phyloP scores from a whole-genome alignment of 2,329 filamentous ascomycete species.

The Periconia sp. region DNA sequence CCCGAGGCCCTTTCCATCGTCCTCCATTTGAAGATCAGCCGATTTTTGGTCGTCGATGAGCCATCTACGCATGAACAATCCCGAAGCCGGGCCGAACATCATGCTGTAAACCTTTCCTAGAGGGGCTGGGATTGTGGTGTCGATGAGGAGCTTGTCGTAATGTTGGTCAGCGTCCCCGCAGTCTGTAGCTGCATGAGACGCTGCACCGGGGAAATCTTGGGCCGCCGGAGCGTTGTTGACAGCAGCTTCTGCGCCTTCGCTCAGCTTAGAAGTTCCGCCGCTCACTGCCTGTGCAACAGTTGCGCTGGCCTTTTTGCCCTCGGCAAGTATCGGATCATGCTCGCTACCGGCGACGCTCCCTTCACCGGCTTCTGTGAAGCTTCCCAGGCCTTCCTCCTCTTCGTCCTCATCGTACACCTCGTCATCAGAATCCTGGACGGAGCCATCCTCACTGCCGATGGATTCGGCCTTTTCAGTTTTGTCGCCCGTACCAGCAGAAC shows the following conservation, averaged over 20 bases:
- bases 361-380: slow-evolving; percentile 62
- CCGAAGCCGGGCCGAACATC: slow-evolving; percentile 82
- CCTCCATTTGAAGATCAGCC: slow-evolving; percentile 81
- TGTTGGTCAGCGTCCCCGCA: slow-evolving; percentile 80
- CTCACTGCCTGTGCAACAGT: slow-evolving; percentile 47
- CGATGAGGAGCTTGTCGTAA: slow-evolving; percentile 83
- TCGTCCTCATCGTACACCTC: slow-evolving; percentile 83
- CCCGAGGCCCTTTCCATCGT: slow-evolving; percentile 78
- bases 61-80: slow-evolving; percentile 84
- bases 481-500: slow-evolving; percentile 74
- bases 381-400: slow-evolving; percentile 73
- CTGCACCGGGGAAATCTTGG: slow-evolving; percentile 82
- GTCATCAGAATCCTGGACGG: slow-evolving; percentile 71
- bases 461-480: slow-evolving; percentile 87
- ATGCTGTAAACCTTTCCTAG: slow-evolving; percentile 90
- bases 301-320: slow-evolving; percentile 76
- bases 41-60: slow-evolving; percentile 88
- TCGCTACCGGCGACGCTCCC: slow-evolving; percentile 63
- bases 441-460: slow-evolving; percentile 51
- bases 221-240: slow-evolving; percentile 49
- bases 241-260: slow-evolving; percentile 44
- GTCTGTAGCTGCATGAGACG: slow-evolving; percentile 80
- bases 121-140: slow-evolving; percentile 85
- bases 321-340: slow-evolving; percentile 54
- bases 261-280: slow-evolving; percentile 48